A percentile compares a stretch with the other conserved stretches of the same genome.
phyloP scores from a whole-genome alignment of 106 monocot species.

The Dendrobium catenatum region DNA sequence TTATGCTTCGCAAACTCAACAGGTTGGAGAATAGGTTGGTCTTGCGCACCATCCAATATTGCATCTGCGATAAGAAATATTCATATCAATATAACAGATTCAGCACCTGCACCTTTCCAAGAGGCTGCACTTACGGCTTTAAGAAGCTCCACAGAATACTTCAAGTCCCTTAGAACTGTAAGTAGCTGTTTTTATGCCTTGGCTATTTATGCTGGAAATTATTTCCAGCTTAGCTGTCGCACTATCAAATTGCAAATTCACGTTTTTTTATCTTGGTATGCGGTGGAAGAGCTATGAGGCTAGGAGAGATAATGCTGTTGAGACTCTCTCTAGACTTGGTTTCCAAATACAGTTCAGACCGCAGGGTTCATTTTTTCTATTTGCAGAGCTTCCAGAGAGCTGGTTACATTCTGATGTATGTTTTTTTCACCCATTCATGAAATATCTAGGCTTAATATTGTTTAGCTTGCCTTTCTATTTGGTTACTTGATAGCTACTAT shows the following conservation, averaged over 20 bases:
- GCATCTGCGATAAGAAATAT: slow-evolving; percentile 87
- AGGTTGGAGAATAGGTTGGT: slow-evolving; percentile 99
- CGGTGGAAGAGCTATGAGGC: slow-evolving; percentile 64
- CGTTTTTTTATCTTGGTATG: neutral
- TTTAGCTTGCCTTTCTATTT: neutral
- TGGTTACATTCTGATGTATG: slow-evolving; percentile 72
- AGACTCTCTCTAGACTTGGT: slow-evolving; percentile 37
- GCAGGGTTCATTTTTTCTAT: slow-evolving; percentile 73
- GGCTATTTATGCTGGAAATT: too few relatives aligned
- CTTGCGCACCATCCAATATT: slow-evolving; percentile 53
- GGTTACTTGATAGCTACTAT: too few relatives aligned
- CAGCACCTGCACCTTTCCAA: slow-evolving; percentile 94
- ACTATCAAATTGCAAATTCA: neutral
- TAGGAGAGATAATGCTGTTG: slow-evolving; percentile 56
- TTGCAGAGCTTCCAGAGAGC: slow-evolving; percentile 60
- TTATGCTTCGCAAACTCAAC: neutral
- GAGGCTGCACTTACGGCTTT: slow-evolving; percentile 86
- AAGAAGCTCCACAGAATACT: slow-evolving; percentile 44
- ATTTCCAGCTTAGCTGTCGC: neutral
- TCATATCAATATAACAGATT: slow-evolving; percentile 76
- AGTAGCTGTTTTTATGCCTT: slow-evolving; percentile 1
- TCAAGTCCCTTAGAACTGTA: slow-evolving; percentile 45
- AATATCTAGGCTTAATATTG: neutral
- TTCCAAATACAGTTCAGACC: slow-evolving; percentile 60
- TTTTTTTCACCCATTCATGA: neutral